phyloP scores from a whole-genome alignment of 176 grass and related monocot genomes.

The Guadua angustifolia region DNA sequence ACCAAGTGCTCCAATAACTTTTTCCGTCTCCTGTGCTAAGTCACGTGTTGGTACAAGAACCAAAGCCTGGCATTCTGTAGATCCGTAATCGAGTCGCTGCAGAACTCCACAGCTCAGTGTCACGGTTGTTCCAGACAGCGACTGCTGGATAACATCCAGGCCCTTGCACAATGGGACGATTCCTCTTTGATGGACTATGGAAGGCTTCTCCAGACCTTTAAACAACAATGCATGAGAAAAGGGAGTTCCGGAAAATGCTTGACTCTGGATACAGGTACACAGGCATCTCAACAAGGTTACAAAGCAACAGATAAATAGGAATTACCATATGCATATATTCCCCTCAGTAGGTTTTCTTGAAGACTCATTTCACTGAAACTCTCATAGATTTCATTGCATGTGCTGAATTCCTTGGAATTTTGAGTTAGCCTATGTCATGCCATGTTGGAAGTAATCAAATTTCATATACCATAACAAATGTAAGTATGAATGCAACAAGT shows the following conservation, averaged over 20 bases:
- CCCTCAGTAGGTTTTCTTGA: conserved; percentile 69
- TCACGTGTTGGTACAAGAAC: conserved; percentile 68
- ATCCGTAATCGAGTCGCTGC: conserved; percentile 69
- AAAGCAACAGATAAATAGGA: conserved; percentile 9
- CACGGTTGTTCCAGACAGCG: conserved; percentile 65
- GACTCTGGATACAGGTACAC: no score
- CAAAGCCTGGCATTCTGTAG: conserved; percentile 69
- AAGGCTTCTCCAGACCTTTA: conserved; percentile 74
- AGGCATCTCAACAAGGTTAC: background rate
- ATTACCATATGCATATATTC: conserved; percentile 74
- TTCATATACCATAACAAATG: conserved; percentile 30
- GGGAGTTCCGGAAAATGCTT: background rate
- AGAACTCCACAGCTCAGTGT: conserved; percentile 71
- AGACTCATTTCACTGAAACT: conserved; percentile 75
- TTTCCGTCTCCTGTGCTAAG: conserved; percentile 57
- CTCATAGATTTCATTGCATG: conserved; percentile 55
- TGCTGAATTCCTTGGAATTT: conserved; percentile 27
- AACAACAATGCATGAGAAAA: conserved; percentile 16
- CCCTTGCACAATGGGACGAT: conserved; percentile 77
- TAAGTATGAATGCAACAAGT: conserved; percentile 15
- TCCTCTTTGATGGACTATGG: conserved; percentile 62
- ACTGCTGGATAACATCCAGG: conserved; percentile 67
- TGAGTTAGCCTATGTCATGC: conserved; percentile 20
- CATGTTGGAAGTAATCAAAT: conserved; percentile 26
- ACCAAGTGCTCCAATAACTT: conserved; percentile 71